These are phyloP conservation scores for Eutrema yunnanense DNA, from an alignment of 345 rosid genomes.

Conservation along the genomic window DNA sequence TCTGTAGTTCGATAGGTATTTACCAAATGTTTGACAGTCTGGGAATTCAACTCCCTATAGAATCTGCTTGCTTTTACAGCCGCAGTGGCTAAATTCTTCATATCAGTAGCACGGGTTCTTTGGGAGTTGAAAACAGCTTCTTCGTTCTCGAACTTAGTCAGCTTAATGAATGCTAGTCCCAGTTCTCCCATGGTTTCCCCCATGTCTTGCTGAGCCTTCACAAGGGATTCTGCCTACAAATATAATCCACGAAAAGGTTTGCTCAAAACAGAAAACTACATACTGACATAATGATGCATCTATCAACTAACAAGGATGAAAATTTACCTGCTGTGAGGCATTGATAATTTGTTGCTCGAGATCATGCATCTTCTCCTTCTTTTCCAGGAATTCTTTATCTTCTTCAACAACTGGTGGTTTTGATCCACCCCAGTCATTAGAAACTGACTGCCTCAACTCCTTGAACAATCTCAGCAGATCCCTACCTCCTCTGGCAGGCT, in stretches of 20 bases:
- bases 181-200: constrained; percentile 95
- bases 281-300: neutral
- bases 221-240: constrained; percentile 81
- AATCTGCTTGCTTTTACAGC: constrained; percentile 97
- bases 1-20: neutral
- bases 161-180: constrained; percentile 81
- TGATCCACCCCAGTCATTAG: constrained; percentile 84
- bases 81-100: constrained; percentile 89
- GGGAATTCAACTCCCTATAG: constrained; percentile 79
- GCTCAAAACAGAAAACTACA: neutral
- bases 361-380: constrained; percentile 70
- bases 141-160: constrained; percentile 89
- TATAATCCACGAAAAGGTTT: neutral
- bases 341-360: constrained; percentile 87
- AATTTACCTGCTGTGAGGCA: constrained; percentile 81
- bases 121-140: constrained; percentile 74
- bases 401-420: constrained; percentile 82
- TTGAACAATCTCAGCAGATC: constrained; percentile 83
- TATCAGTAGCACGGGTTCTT: constrained; percentile 69
- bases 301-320: neutral
- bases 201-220: constrained; percentile 95
- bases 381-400: constrained; percentile 87
- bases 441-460: constrained; percentile 81
- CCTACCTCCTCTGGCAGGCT: constrained; percentile 87
- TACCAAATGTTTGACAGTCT: constrained; percentile 96